Conservation (phyloP, 371 early-diverging fungal genomes). For the Syncephalastrum racemosum region DNA sequence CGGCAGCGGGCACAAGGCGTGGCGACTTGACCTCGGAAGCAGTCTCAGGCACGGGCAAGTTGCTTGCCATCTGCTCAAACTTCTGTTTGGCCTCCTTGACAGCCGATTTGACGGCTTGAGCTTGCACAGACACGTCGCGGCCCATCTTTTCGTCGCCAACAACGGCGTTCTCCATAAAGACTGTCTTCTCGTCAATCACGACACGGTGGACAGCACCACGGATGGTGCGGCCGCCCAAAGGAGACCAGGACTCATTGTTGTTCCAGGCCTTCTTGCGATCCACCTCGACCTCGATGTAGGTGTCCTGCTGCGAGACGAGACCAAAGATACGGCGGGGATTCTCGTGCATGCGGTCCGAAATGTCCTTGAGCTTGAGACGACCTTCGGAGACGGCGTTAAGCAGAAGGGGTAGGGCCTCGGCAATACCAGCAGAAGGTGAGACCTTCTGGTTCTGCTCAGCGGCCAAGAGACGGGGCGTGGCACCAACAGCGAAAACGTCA, state of each 20-base stretch:
- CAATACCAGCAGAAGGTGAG: constrained; percentile 58
- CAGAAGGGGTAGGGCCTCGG: constrained; percentile 78
- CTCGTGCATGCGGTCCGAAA: constrained; percentile 70
- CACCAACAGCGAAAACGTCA: constrained; percentile 91
- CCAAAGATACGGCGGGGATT: constrained; percentile 91
- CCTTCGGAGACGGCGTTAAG: constrained; percentile 83
- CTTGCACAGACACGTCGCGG: constrained; percentile 54
- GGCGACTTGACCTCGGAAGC: constrained; percentile 16
- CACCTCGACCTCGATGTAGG: constrained; percentile 84
- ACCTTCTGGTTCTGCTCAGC: constrained; percentile 46
- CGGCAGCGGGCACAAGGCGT: constrained; percentile 15
- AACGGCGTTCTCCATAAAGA: constrained; percentile 81
- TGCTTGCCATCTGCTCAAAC: constrained; percentile 7
- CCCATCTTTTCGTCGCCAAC: constrained; percentile 44
- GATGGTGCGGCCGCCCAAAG: constrained; percentile 48
- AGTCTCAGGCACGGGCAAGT: constrained; percentile 14
- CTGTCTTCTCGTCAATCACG: constrained; percentile 78
- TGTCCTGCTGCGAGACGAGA: constrained; percentile 83
- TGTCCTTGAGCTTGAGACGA: constrained; percentile 77
- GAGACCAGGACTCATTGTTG: constrained; percentile 42
- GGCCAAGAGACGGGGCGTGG: constrained; percentile 62
- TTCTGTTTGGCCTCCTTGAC: constrained; percentile 13
- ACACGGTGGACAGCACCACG: constrained; percentile 81
- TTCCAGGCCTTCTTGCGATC: constrained; percentile 53
- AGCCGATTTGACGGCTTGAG: constrained; percentile 33